phyloP scores from a whole-genome alignment of 2,329 filamentous ascomycete genomes.

The Beauveria brongniartii region DNA sequence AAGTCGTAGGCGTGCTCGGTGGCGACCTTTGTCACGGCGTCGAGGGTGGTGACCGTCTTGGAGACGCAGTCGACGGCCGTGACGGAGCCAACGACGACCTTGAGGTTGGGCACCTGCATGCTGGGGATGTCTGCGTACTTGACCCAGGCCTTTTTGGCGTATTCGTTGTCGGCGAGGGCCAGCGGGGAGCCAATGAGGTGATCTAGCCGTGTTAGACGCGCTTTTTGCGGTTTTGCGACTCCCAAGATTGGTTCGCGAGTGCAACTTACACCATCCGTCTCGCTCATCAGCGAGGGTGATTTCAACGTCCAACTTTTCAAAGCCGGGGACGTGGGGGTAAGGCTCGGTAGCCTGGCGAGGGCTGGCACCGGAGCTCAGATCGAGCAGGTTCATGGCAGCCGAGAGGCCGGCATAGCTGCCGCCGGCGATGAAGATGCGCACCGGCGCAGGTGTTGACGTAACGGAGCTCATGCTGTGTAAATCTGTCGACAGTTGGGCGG shows the following conservation, averaged over 20 bases:
- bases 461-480: conserved; percentile 23
- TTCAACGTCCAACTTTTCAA: conserved; percentile 48
- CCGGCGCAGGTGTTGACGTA: conserved; percentile 24
- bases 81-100: conserved; percentile 58
- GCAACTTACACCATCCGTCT: conserved; percentile 68
- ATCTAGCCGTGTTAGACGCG: conserved; percentile 37
- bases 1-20: conserved; percentile 58
- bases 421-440: conserved; percentile 58
- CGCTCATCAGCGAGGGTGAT: conserved; percentile 70
- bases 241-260: neutral
- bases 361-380: conserved; percentile 50
- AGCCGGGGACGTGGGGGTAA: conserved; percentile 32
- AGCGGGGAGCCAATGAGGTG: conserved; percentile 71
- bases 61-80: conserved; percentile 48
- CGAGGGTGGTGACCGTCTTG: conserved; percentile 51
- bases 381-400: conserved; percentile 57
- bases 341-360: conserved; percentile 35
- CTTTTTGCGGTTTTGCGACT: neutral
- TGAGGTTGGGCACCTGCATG: conserved; percentile 54
- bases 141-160: conserved; percentile 62
- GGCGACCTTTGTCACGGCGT: conserved; percentile 35
- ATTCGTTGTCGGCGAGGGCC: conserved; percentile 55
- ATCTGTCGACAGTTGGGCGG: neutral
- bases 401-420: conserved; percentile 67
- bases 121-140: conserved; percentile 59